Conservation (phyloP, 495 filamentous ascomycete species). For the Aspergillus steynii region DNA sequence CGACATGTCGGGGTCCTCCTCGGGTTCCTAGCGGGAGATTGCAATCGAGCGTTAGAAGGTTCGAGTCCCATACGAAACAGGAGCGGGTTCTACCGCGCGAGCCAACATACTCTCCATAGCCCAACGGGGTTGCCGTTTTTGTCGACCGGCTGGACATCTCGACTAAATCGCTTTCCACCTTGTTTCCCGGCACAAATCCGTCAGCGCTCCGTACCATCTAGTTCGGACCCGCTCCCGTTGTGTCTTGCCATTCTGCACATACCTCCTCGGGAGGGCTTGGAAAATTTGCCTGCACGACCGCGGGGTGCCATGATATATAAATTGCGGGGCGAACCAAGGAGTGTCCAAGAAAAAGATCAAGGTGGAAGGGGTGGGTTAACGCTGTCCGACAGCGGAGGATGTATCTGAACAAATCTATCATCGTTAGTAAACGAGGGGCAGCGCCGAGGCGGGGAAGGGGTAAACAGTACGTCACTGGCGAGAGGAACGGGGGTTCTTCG, state of each 20-base stretch:
- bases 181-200: background rate
- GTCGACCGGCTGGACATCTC: conserved; percentile 81
- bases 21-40: conserved; percentile 42
- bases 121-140: conserved; percentile 74
- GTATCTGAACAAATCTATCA: background rate
- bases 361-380: background rate
- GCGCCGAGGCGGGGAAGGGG: background rate
- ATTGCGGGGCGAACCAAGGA: background rate
- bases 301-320: conserved; percentile 44
- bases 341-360: background rate
- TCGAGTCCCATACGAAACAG: background rate
- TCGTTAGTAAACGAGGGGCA: conserved; percentile 1
- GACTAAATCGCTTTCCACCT: conserved; percentile 96
- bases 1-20: conserved; percentile 39
- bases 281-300: conserved; percentile 89
- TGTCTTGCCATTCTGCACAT: conserved; percentile 29
- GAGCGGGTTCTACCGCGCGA: background rate
- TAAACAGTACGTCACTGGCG: background rate
- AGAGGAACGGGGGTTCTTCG: no score
- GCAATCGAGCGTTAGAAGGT: background rate
- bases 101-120: conserved; percentile 70
- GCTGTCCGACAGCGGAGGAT: no score
- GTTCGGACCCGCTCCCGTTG: background rate
- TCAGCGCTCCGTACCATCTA: conserved; percentile 15
- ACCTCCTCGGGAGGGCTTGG: conserved; percentile 92